These are phyloP conservation scores for Themeda triandra DNA, from an alignment of 176 grass and related monocot species.

Conservation along the genomic window DNA sequence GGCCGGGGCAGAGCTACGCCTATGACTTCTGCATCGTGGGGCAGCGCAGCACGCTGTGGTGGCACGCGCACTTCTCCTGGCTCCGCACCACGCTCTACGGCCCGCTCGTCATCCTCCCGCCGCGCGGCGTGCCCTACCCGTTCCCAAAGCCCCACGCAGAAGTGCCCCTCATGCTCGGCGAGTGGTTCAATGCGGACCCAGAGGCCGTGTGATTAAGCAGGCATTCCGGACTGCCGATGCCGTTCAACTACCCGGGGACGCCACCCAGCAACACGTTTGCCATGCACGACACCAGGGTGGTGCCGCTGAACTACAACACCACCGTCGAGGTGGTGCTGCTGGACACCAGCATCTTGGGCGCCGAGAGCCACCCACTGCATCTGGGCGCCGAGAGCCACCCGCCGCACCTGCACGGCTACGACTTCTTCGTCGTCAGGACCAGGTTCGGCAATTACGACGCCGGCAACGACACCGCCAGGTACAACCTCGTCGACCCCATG, in stretches of 20 bases:
- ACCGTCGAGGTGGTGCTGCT: conserved; percentile 78
- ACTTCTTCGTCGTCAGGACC: conserved; percentile 59
- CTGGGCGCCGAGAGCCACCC: conserved; percentile 72
- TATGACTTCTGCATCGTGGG: conserved; percentile 42
- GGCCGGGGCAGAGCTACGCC: conserved; percentile 47
- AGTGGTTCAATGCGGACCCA: conserved; percentile 85
- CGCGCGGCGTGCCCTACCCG: conserved; percentile 44
- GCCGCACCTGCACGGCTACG: conserved; percentile 71
- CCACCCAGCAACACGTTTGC: conserved; percentile 65
- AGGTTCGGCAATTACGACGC: conserved; percentile 65
- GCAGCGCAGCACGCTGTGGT: conserved; percentile 66
- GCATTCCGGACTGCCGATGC: conserved; percentile 42
- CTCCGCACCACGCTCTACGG: conserved; percentile 60
- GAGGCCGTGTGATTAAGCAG: conserved; percentile 66
- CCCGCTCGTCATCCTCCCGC: conserved; percentile 51
- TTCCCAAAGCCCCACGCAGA: conserved; percentile 42
- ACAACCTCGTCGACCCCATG: conserved; percentile 63
- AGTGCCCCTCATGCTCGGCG: conserved; percentile 58
- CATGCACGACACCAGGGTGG: conserved; percentile 52
- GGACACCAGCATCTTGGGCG: conserved; percentile 65
- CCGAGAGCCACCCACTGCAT: too few species aligned
- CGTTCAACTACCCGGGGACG: conserved; percentile 75
- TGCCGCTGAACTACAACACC: conserved; percentile 59
- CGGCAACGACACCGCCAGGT: conserved; percentile 32
- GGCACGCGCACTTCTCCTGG: conserved; percentile 70